Percentiles rank a stretch among this genome's conserved stretches.
These are phyloP conservation scores for Lasiosphaeriaceae sp. DNA, from an alignment of 495 filamentous ascomycete species.

Conservation along the genomic window DNA sequence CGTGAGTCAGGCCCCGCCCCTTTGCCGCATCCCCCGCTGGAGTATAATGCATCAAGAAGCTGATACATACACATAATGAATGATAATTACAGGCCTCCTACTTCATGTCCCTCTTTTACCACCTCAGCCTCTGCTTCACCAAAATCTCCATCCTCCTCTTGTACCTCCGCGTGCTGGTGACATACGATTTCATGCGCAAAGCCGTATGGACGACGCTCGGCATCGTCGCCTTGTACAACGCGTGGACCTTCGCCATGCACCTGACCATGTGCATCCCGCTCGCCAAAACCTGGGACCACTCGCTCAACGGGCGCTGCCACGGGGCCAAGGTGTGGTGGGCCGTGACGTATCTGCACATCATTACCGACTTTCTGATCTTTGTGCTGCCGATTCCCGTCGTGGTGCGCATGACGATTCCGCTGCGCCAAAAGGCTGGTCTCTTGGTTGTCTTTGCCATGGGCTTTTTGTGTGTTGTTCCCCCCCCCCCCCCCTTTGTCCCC, in stretches of 20 bases:
- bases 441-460: constrained; percentile 15
- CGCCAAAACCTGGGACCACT: constrained; percentile 8
- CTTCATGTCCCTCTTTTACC: constrained; percentile 5
- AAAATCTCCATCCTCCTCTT: constrained; percentile 27
- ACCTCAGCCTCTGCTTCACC: constrained; percentile 16
- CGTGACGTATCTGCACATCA: constrained; percentile 17
- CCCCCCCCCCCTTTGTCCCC: too few relatives aligned
- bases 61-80: too few relatives aligned
- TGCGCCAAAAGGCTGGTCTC: constrained; percentile 18
- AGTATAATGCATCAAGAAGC: too few relatives aligned
- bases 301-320: constrained; percentile 7
- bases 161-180: constrained; percentile 22
- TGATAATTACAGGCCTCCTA: neutral
- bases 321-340: neutral
- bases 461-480: too few relatives aligned
- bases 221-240: constrained; percentile 10
- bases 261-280: constrained; percentile 18
- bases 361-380: constrained; percentile 28
- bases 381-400: constrained; percentile 28
- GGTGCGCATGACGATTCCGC: constrained; percentile 14
- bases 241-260: constrained; percentile 6
- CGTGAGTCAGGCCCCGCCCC: neutral
- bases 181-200: constrained; percentile 8
- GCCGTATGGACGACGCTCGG: constrained; percentile 11
- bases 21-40: too few relatives aligned